These are phyloP conservation scores for Alternaria dauci DNA, from an alignment of 2,329 filamentous ascomycete species.

Conservation along the genomic window DNA sequence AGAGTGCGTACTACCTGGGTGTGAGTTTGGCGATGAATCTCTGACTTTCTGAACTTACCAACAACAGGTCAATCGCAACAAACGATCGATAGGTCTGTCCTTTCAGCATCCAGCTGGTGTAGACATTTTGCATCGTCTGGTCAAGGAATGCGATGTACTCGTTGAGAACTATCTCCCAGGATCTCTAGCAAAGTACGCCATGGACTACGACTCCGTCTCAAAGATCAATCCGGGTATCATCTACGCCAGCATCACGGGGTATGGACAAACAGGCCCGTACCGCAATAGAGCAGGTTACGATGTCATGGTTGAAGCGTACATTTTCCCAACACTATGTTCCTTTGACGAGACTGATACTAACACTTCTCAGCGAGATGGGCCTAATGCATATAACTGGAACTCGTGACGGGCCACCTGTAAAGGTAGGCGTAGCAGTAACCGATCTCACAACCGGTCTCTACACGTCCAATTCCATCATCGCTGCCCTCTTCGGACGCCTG, in stretches of 20 bases:
- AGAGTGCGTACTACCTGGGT: slow-evolving; percentile 92
- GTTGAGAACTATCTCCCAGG: slow-evolving; percentile 98
- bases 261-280: slow-evolving; percentile 94
- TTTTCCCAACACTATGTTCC: slow-evolving; percentile 11
- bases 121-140: slow-evolving; percentile 85
- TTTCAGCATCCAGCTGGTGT: slow-evolving; percentile 87
- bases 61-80: slow-evolving; percentile 88
- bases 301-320: slow-evolving; percentile 93
- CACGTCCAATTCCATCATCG: slow-evolving; percentile 95
- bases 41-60: not conserved
- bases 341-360: slow-evolving; percentile 19
- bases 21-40: slow-evolving; percentile 59
- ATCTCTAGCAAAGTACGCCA: slow-evolving; percentile 84
- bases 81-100: slow-evolving; percentile 90
- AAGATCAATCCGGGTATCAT: slow-evolving; percentile 86
- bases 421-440: slow-evolving; percentile 96
- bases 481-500: slow-evolving; percentile 79
- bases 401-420: slow-evolving; percentile 88
- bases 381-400: slow-evolving; percentile 97
- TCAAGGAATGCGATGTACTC: slow-evolving; percentile 84
- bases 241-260: slow-evolving; percentile 96
- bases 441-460: slow-evolving; percentile 96
- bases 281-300: slow-evolving; percentile 90
- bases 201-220: slow-evolving; percentile 84
- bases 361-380: slow-evolving; percentile 73